These are phyloP conservation scores for Staphylotrichum tortipilum DNA, from an alignment of 495 filamentous ascomycete genomes.

Conservation along the genomic window DNA sequence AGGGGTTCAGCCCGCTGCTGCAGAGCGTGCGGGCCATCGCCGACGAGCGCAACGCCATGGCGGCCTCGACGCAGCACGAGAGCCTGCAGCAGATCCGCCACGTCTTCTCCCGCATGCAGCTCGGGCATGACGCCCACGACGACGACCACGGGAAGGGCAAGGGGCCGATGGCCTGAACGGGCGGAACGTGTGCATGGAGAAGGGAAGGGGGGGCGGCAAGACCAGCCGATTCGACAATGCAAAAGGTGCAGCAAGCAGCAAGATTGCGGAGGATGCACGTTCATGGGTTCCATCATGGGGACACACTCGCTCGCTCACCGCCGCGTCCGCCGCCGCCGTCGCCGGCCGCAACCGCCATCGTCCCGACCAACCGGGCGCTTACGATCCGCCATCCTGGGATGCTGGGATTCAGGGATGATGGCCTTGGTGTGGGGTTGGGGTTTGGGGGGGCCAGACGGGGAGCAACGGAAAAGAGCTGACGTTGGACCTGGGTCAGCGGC, in stretches of 20 bases:
- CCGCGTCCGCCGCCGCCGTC: too few relatives aligned
- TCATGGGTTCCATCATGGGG: too few relatives aligned
- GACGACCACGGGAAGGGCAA: constrained; percentile 3
- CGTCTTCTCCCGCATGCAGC: constrained; percentile 50
- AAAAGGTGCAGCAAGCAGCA: neutral
- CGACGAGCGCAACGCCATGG: constrained; percentile 57
- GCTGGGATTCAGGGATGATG: neutral
- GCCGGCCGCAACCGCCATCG: too few relatives aligned
- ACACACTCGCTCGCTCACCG: too few relatives aligned
- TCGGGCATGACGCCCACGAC: constrained; percentile 13
- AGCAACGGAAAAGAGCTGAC: constrained; percentile 16
- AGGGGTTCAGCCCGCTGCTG: constrained; percentile 60
- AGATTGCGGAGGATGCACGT: neutral
- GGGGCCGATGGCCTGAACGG: constrained; percentile 5
- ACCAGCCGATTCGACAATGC: too few relatives aligned
- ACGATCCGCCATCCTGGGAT: neutral
- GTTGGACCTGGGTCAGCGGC: constrained; percentile 15
- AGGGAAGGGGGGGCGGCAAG: too few relatives aligned
- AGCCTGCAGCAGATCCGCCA: constrained; percentile 68
- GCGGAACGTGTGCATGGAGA: neutral
- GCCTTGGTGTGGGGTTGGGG: too few relatives aligned
- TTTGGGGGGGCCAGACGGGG: too few relatives aligned
- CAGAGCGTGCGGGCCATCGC: constrained; percentile 69
- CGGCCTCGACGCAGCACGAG: constrained; percentile 53
- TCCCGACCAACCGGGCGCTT: constrained; percentile 3